Base-by-base conservation (phyloP, 192 early-diverging fungal species). In the Pilaira anomala region DNA sequence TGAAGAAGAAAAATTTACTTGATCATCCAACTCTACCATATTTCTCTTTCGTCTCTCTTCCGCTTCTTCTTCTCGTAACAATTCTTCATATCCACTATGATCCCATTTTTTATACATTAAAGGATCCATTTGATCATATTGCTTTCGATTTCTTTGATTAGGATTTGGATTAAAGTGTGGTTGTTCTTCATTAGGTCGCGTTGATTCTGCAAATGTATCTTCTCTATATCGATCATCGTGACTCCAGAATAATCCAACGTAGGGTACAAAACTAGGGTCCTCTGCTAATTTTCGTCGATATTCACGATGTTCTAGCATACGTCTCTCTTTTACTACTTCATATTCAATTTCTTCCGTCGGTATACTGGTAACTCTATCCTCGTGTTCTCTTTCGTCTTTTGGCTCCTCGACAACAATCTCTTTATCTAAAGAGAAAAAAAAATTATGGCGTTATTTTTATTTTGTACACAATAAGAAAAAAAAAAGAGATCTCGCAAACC, bases 151-250 rank as follows among this genome's bases (percentile, higher is more conserved):
- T 36, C 33, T 56, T 36, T 61, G 40, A 33, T 58, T 18, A 16
- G 53, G 30, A 21, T 36, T 36, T 9, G 33, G 33, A 9, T 36
- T 36, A 36, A 36, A 36, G 4, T 36, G 33, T 36, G 33, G 33
- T 3, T 36, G n/a, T 36, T 9, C 33, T 36, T 36, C 7, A 36
- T 36, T 9, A 36, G 33, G 33, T 26, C 55, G 65, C 14, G 52
- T 63, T n/a, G n/a, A n/a, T 44, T 83, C 78, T 26, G 70, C 80
- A 44, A 83, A 33, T 24, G 74, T 72, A 63, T 77, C 81, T 5
- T 73, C 77, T 53, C 79, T 67, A 57, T 76, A 83, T 22, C 81
- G 79, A 59, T 83, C 81, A 67, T 83, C 81, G 55, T 83, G 81
- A 25, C 79, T 76, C 81, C 81, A 83, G 48, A 83, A 83, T 54